These are phyloP conservation scores for Spathaspora sp. DNA, from an alignment of 805 yeast genomes.

Conservation along the genomic window DNA sequence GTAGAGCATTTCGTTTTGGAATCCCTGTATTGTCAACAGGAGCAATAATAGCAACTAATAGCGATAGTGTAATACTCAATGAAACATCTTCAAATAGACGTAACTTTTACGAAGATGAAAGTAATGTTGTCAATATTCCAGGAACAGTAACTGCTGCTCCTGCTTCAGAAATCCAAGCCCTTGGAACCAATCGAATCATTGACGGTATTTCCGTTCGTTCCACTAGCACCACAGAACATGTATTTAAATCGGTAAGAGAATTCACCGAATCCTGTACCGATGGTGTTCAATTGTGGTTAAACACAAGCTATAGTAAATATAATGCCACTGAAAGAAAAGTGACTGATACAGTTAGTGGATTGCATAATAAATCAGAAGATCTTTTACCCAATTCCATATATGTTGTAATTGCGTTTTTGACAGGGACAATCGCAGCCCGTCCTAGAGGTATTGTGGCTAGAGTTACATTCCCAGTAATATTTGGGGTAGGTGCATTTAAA, in stretches of 20 bases:
- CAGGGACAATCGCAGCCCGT: slow-evolving; percentile 74
- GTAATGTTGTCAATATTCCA: slow-evolving; percentile 43
- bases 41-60: not conserved
- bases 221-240: slow-evolving; percentile 44
- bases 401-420: slow-evolving; percentile 60
- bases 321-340: slow-evolving; percentile 61
- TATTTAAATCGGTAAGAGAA: slow-evolving; percentile 47
- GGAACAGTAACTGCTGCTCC: slow-evolving; percentile 47
- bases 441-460: slow-evolving; percentile 56
- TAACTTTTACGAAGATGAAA: slow-evolving; percentile 50
- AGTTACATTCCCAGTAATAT: slow-evolving; percentile 51
- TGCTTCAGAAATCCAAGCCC: slow-evolving; percentile 35
- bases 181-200: slow-evolving; percentile 47
- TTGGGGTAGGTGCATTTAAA: slow-evolving; percentile 64
- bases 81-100: slow-evolving; percentile 20
- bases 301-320: slow-evolving; percentile 47
- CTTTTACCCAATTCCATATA: slow-evolving; percentile 70
- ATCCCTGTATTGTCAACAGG: slow-evolving; percentile 2
- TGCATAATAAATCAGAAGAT: slow-evolving; percentile 65
- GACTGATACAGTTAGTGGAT: slow-evolving; percentile 55
- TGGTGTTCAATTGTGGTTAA: slow-evolving; percentile 29
- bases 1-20: slow-evolving; percentile 4
- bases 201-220: slow-evolving; percentile 59
- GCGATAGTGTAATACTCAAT: not conserved
- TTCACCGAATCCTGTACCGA: slow-evolving; percentile 28